A percentile compares a stretch with the other conserved stretches of the same genome.
These are phyloP conservation scores for Sporodiniella umbellata DNA, from an alignment of 371 early-diverging fungal species.

Conservation along the genomic window DNA sequence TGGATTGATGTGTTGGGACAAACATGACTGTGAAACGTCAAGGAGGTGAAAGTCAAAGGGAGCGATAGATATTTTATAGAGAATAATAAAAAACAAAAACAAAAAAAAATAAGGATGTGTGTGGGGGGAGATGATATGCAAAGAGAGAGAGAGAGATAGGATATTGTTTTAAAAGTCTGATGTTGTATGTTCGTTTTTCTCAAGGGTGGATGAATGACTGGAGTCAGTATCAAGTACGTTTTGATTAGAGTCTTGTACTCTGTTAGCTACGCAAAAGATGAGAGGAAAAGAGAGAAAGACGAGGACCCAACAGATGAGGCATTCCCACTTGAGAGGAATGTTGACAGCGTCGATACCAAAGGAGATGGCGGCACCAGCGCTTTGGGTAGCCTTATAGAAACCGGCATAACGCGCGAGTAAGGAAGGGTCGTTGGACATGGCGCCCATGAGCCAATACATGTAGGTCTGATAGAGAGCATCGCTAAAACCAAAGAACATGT, in stretches of 20 bases:
- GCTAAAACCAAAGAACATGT: conserved; percentile 59
- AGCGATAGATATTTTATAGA: too few species aligned
- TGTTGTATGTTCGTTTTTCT: neutral
- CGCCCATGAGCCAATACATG: conserved; percentile 79
- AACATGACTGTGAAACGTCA: too few species aligned
- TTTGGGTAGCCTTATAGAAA: conserved; percentile 68
- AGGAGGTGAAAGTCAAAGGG: too few species aligned
- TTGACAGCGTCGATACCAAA: conserved; percentile 37
- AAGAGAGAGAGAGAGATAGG: too few species aligned
- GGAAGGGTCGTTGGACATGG: conserved; percentile 67
- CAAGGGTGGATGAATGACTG: neutral
- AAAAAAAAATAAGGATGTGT: too few species aligned
- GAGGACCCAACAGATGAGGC: conserved; percentile 32
- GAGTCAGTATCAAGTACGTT: neutral
- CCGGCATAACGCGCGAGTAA: conserved; percentile 72
- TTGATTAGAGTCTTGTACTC: conserved; percentile 24
- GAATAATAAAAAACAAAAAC: too few species aligned
- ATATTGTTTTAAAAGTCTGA: neutral
- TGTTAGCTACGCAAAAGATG: conserved; percentile 27
- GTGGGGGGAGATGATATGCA: too few species aligned
- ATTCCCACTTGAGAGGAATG: conserved; percentile 33
- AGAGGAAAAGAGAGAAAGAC: conserved; percentile 35
- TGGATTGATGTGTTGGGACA: too few species aligned
- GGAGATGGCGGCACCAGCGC: conserved; percentile 40
- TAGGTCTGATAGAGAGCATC: conserved; percentile 73